Base-by-base conservation (phyloP, 768 basidiomycete genomes). In the Suillus placidus region DNA sequence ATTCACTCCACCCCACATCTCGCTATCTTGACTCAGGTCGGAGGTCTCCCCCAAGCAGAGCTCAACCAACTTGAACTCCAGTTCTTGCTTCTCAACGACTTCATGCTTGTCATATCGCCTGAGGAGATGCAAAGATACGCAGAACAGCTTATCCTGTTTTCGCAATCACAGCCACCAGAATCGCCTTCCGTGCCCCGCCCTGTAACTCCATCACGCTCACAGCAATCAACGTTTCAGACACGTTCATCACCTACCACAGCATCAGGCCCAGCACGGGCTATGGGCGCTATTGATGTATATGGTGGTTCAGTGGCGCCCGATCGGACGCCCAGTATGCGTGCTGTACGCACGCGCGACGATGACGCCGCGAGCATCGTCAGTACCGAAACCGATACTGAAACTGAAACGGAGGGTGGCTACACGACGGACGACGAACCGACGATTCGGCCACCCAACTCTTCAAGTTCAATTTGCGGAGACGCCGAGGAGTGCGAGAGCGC, bases 11-110 rank as follows among this genome's bases (percentile, higher is more conserved):
- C 6, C 55, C 60, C 60, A 6, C 34, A 69, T 60, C 37, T 63
- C 10, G 60, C 47, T 42, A 23, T 54, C 51, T 45, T 52, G 49
- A 54, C 63, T 10, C 71, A 96, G 95, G 97, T 99, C 67, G 97
- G 97, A 51, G 97, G 97, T 32, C 85, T 99, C 0, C 97, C 97
- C 0, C 87, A 93, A 65, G 82, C 89, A 42, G 94, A 97, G 75
- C 87, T 99, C 60, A 99, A 99, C 77, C 94, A 96, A 72, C 88
- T 99, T 61, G 97, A 99, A 73, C 88, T 99, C 1, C 97, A 99
- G 70, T 99, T 99, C 75, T 84, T 99, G 6, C 89, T 99, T 7
- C 85, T 99, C 9, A 99, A 99, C 78, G 94, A 99, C 80, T 99
- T 99, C 73, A 82, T 88, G 18, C 85, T 99, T 61, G 91, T 92